phyloP scores from a whole-genome alignment of 2,329 filamentous ascomycete species.

The Paecilomyces fulvus region DNA sequence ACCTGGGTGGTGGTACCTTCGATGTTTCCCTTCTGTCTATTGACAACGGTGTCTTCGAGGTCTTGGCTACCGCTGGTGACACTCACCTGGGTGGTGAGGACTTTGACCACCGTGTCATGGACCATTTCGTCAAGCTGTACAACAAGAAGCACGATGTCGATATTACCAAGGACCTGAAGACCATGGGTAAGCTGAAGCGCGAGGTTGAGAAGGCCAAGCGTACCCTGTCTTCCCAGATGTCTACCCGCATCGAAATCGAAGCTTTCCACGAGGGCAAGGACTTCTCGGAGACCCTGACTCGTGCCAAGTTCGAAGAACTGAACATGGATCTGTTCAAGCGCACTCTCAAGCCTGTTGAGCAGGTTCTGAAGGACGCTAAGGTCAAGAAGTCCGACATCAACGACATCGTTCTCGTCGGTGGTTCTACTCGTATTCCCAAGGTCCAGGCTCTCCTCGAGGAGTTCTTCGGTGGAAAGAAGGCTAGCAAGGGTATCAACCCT shows the following conservation, averaged over 20 bases:
- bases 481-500: conserved; percentile 98
- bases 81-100: conserved; percentile 97
- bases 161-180: conserved; percentile 88
- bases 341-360: conserved; percentile 96
- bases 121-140: conserved; percentile 92
- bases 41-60: conserved; percentile 88
- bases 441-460: conserved; percentile 91
- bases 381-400: conserved; percentile 91
- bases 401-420: conserved; percentile 96
- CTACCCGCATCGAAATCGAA: conserved; percentile 91
- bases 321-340: conserved; percentile 99
- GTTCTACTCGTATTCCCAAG: conserved; percentile 98
- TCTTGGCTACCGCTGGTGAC: conserved; percentile 89
- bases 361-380: conserved; percentile 97
- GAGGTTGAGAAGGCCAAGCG: conserved; percentile 99
- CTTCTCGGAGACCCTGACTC: conserved; percentile 96
- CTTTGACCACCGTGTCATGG: conserved; percentile 96
- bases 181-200: conserved; percentile 99
- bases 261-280: conserved; percentile 94
- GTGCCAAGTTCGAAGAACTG: conserved; percentile 98
- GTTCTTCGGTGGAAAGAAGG: conserved; percentile 92
- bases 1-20: conserved; percentile 90
- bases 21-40: conserved; percentile 91
- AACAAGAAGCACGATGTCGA: conserved; percentile 97
- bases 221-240: conserved; percentile 89